Evolutionary conservation across 1,284 basidiomycete genomes (phyloP), one percentile per base, ranked within the genome.

Genomic region (Ganoderma boninense): DNA sequence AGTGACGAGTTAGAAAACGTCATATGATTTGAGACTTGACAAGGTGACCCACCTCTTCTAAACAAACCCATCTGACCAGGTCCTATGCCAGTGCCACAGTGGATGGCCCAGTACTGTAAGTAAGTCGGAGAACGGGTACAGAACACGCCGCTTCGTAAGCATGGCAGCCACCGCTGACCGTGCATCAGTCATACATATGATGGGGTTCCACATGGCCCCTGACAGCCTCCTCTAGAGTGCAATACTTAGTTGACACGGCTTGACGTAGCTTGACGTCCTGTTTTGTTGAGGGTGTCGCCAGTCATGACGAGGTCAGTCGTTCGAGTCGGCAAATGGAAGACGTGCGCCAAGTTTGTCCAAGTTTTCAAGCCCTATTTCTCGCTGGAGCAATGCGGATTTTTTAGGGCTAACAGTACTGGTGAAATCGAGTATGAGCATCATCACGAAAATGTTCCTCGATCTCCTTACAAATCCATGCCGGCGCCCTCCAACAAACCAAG

Each of bases 231-330:
- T 23, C 46, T 6, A 32, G 32, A 32, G 32, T 32, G 32, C 32
- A 32, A 32, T 32, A 32, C 4, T 32, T 32, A 32, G 32, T 32
- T 32, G 32, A 32, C 32, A 32, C 5, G 32, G 32, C 32, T 32
- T 32, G 32, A 32, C 32, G 5, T 32, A 3, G 32, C 32, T 32
- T 32, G 32, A 32, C 32, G 5, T 32, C 32, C 32, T 32, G 32
- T 32, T 32, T 4, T 32, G 86, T 87, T 86, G 84, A 86, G 84
- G 85, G 86, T 85, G 83, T 85, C 84, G 86, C 86, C 86, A 87
- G 86, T 86, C 40, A 64, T 64, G 62, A 54, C 62, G 62, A 64
- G 62, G 49, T 64, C 62, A 54, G 62, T 54, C 62, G 62, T 64
- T 64, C 62, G 46, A 64, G 62, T 64, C 62, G 62, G 62, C 62